Conservation (phyloP, 495 filamentous ascomycete genomes). For the Cercophora scortea region DNA sequence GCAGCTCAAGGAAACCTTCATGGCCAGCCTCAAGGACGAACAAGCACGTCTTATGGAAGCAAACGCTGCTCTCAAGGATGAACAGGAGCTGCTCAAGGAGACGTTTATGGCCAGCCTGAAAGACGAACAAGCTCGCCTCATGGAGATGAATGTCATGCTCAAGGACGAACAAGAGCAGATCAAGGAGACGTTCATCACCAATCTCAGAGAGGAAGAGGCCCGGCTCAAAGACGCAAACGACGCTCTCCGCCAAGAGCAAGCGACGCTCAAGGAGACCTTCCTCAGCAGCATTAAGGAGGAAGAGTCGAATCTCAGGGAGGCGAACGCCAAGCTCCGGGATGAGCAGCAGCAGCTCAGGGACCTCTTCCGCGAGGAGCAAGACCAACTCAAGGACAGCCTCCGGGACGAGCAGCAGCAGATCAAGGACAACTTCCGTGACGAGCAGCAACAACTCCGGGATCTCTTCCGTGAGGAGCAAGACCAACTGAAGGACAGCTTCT, state of each 20-base stretch:
- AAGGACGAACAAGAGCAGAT: conserved; percentile 33
- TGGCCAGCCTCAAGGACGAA: conserved; percentile 17
- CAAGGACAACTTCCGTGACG: conserved; percentile 53
- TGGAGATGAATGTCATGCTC: conserved; percentile 42
- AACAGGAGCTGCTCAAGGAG: conserved; percentile 69
- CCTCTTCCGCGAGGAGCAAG: conserved; percentile 20
- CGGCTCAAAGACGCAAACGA: conserved; percentile 56
- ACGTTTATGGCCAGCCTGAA: conserved; percentile 52
- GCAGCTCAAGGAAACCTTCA: conserved; percentile 14
- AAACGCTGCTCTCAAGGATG: conserved; percentile 48
- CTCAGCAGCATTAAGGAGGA: conserved; percentile 35
- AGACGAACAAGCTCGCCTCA: conserved; percentile 68
- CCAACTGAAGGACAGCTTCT: not conserved
- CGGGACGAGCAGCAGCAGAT: conserved; percentile 57
- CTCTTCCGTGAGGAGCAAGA: conserved; percentile 4
- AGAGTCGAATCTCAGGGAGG: conserved; percentile 6
- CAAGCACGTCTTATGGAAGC: conserved; percentile 14
- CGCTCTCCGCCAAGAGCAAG: conserved; percentile 17
- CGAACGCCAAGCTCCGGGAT: conserved; percentile 2
- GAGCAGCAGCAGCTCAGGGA: conserved; percentile 15
- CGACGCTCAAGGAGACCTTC: conserved; percentile 44
- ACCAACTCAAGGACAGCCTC: conserved; percentile 48
- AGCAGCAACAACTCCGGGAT: conserved; percentile 54
- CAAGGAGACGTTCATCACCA: conserved; percentile 59
- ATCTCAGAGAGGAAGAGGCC: conserved; percentile 59